These are phyloP conservation scores for Combretum micranthum DNA, from an alignment of 345 rosid genomes.

Conservation along the genomic window DNA sequence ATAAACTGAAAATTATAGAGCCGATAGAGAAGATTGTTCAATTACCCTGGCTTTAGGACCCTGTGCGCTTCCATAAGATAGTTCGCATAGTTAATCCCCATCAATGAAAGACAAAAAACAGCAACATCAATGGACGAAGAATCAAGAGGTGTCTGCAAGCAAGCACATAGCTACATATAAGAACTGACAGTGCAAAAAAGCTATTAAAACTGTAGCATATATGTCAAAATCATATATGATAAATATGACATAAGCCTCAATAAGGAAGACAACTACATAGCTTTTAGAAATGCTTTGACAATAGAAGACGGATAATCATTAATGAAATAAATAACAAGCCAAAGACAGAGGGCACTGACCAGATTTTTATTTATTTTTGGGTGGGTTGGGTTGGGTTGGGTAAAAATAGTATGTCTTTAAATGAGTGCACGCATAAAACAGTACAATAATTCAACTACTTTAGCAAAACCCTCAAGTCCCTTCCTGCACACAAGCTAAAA, in stretches of 20 bases:
- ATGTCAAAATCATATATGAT: background rate
- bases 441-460: too few relatives aligned
- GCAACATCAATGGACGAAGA: conserved; percentile 71
- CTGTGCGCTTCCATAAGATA: conserved; percentile 75
- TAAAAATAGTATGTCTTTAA: too few relatives aligned
- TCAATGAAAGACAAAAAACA: conserved; percentile 88
- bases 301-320: too few relatives aligned
- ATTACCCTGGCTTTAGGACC: conserved; percentile 85
- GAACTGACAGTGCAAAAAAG: background rate
- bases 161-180: conserved; percentile 6
- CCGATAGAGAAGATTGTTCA: conserved; percentile 2
- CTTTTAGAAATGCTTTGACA: background rate
- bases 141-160: conserved; percentile 59
- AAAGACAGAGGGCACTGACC: too few relatives aligned
- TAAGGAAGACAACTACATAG: background rate
- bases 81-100: conserved; percentile 83
- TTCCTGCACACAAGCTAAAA: too few relatives aligned
- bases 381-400: too few relatives aligned
- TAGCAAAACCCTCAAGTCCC: too few relatives aligned
- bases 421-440: too few relatives aligned
- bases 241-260: background rate
- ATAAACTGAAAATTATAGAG: background rate
- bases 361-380: too few relatives aligned
- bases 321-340: too few relatives aligned
- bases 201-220: background rate